Percentiles rank a stretch among this genome's conserved stretches.
These are phyloP conservation scores for Viola odorata DNA, from an alignment of 345 rosid genomes.

Conservation along the genomic window DNA sequence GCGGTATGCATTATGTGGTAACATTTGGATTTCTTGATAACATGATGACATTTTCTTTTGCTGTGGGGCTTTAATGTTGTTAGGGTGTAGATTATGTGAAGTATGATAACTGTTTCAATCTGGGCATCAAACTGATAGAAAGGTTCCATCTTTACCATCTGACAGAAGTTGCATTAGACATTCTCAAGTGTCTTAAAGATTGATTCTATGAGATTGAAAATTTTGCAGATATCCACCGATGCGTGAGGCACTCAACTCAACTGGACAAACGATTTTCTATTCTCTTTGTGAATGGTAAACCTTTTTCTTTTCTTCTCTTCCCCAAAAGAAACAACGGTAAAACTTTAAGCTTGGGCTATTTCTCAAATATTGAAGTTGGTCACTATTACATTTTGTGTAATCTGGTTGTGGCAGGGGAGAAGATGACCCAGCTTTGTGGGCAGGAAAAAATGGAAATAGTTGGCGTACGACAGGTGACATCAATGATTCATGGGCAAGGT, in stretches of 20 bases:
- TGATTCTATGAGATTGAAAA: slow-evolving; percentile 4
- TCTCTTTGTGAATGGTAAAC: slow-evolving; percentile 92
- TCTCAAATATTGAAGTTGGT: too few relatives aligned
- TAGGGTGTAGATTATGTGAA: slow-evolving; percentile 96
- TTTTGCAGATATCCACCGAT: slow-evolving; percentile 86
- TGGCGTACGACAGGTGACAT: slow-evolving; percentile 97
- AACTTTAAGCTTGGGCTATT: too few relatives aligned
- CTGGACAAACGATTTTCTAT: slow-evolving; percentile 68
- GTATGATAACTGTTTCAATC: slow-evolving; percentile 92
- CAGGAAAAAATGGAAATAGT: slow-evolving; percentile 86
- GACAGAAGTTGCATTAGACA: slow-evolving; percentile 10
- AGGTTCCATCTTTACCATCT: slow-evolving; percentile 43
- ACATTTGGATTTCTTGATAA: too few relatives aligned
- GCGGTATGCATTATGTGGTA: too few relatives aligned
- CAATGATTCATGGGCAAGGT: slow-evolving; percentile 97
- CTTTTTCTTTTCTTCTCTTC: neutral
- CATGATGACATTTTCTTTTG: too few relatives aligned
- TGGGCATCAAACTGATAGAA: slow-evolving; percentile 63
- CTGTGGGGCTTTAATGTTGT: too few relatives aligned
- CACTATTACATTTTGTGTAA: neutral
- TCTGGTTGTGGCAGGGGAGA: slow-evolving; percentile 62
- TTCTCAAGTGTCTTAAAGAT: slow-evolving; percentile 1
- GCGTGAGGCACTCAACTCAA: slow-evolving; percentile 77
- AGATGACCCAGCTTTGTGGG: slow-evolving; percentile 95
- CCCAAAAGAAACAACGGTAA: too few relatives aligned